Conservation (phyloP, 768 basidiomycete species). For the Basidioascus undulatus region DNA sequence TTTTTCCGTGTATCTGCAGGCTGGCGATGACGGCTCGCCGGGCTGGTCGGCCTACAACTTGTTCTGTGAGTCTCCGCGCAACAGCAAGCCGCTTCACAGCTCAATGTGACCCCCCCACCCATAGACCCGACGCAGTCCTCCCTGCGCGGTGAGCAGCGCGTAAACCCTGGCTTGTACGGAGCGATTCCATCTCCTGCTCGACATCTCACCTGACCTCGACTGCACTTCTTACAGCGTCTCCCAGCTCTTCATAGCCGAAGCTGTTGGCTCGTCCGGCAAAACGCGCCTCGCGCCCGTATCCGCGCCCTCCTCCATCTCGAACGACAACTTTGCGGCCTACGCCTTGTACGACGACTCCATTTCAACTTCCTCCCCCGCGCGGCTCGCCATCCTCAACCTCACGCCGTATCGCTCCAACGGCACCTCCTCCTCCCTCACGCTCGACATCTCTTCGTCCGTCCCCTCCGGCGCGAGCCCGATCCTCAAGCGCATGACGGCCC, state of each 20-base stretch:
- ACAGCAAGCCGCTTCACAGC: too few relatives aligned
- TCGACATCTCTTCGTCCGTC: conserved; percentile 8
- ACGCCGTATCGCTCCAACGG: conserved; percentile 11
- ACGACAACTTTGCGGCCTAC: conserved; percentile 16
- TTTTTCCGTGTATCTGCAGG: too few relatives aligned
- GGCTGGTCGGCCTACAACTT: too few relatives aligned
- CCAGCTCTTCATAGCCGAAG: conserved; percentile 18
- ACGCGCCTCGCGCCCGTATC: conserved; percentile 13
- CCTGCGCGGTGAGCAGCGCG: too few relatives aligned
- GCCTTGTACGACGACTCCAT: conserved; percentile 15
- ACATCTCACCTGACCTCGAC: too few relatives aligned
- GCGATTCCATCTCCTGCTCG: too few relatives aligned
- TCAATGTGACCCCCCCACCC: too few relatives aligned
- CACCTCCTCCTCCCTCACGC: conserved; percentile 2
- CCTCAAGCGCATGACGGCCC: conserved; percentile 17
- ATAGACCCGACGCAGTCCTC: too few relatives aligned
- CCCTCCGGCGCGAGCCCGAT: neutral
- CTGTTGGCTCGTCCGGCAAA: conserved; percentile 13
- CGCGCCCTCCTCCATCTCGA: conserved; percentile 6
- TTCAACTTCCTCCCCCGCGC: conserved; percentile 4
- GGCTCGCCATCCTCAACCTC: conserved; percentile 17
- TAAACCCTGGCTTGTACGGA: too few relatives aligned
- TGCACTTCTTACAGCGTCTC: too few relatives aligned
- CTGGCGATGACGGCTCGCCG: too few relatives aligned
- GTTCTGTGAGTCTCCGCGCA: too few relatives aligned